phyloP scores from a whole-genome alignment of 2,329 filamentous ascomycete species.

The Colletotrichum liriopes region DNA sequence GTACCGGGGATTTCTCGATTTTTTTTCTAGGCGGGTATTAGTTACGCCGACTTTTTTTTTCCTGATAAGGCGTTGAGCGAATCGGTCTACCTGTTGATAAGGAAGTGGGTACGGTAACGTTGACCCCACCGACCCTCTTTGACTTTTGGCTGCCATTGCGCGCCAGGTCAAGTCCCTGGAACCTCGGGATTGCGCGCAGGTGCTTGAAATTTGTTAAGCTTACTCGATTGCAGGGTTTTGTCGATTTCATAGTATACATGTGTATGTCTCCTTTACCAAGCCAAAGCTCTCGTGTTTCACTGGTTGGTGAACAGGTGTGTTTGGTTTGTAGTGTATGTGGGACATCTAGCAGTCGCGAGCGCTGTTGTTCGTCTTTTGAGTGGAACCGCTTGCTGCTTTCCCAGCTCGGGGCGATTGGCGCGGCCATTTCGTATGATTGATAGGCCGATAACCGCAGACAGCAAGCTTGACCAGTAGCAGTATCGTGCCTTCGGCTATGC shows the following conservation, averaged over 20 bases:
- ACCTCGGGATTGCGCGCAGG: background rate
- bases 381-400: constrained; percentile 18
- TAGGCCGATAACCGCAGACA: constrained; percentile 35
- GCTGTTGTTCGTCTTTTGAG: background rate
- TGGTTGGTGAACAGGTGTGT: background rate
- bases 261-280: background rate
- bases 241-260: too few relatives aligned
- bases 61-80: constrained; percentile 46
- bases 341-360: background rate
- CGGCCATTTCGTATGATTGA: constrained; percentile 35
- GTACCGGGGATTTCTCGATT: constrained; percentile 46
- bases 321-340: too few relatives aligned
- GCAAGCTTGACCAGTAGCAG: constrained; percentile 12
- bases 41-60: constrained; percentile 42
- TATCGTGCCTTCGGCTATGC: constrained; percentile 31
- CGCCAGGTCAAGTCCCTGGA: background rate
- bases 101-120: background rate
- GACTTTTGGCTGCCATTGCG: background rate
- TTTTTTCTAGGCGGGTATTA: constrained; percentile 49
- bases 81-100: constrained; percentile 40
- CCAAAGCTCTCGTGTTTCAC: background rate
- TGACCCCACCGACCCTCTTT: constrained; percentile 13
- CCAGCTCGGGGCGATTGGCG: constrained; percentile 24
- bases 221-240: background rate
- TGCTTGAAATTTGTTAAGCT: background rate